Evolutionary conservation across 2,329 filamentous ascomycete genomes (phyloP).

Genomic region (Ophiobolus disseminans): DNA sequence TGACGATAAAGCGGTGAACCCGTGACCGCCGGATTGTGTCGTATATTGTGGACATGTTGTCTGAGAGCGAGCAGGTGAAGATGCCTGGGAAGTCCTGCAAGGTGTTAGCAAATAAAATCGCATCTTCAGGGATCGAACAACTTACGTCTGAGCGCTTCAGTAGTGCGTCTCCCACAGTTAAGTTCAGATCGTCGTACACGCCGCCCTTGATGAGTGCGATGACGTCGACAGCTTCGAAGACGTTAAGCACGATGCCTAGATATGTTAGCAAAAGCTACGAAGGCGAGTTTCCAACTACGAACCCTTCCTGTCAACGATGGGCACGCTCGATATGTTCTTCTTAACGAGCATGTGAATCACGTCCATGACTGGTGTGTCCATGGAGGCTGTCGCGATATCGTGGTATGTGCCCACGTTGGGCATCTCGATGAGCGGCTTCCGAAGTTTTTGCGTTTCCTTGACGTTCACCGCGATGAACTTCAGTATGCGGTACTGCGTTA

Average conservation of each 20-base stretch:
- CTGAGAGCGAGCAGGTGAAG: slow-evolving; percentile 91
- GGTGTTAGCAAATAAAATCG: slow-evolving; percentile 22
- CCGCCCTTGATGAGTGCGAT: slow-evolving; percentile 95
- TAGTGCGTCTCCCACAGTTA: slow-evolving; percentile 86
- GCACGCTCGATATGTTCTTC: slow-evolving; percentile 91
- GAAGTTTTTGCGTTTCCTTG: slow-evolving; percentile 83
- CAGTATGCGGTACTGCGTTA: slow-evolving; percentile 97
- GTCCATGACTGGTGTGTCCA: slow-evolving; percentile 91
- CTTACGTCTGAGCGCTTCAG: slow-evolving; percentile 79
- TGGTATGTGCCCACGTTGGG: slow-evolving; percentile 79
- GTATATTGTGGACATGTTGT: slow-evolving; percentile 93
- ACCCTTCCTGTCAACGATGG: slow-evolving; percentile 82
- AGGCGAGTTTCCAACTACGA: slow-evolving; percentile 16
- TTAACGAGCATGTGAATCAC: slow-evolving; percentile 94
- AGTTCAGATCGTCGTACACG: slow-evolving; percentile 86
- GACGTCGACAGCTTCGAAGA: slow-evolving; percentile 97
- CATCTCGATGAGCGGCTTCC: slow-evolving; percentile 85
- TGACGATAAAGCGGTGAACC: slow-evolving; percentile 90
- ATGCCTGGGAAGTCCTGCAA: slow-evolving; percentile 91
- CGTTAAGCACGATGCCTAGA: slow-evolving; percentile 78
- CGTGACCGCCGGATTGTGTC: slow-evolving; percentile 95
- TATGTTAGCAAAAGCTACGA: slow-evolving; percentile 5
- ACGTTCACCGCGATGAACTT: slow-evolving; percentile 99
- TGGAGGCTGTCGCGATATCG: slow-evolving; percentile 79
- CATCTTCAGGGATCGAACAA: slow-evolving; percentile 2